Conservation (phyloP, 2,329 filamentous ascomycete species). For the Colletotrichum sp. region DNA sequence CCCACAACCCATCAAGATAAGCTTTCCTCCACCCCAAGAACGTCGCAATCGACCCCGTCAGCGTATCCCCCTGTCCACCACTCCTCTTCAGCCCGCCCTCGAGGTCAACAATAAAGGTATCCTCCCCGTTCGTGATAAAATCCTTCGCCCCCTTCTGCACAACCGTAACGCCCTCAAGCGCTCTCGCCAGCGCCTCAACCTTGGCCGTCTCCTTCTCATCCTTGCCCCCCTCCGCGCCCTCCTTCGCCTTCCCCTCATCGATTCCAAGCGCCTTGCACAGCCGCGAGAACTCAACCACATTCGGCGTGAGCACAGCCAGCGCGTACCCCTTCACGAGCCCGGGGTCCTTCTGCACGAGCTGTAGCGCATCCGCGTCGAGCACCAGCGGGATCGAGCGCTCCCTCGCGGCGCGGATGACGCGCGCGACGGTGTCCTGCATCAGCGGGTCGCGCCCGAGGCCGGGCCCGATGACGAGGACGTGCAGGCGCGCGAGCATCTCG, state of each 20-base stretch:
- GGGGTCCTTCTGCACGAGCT: slow-evolving; percentile 76
- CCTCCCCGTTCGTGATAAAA: slow-evolving; percentile 79
- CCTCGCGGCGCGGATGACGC: slow-evolving; percentile 80
- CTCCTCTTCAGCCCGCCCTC: slow-evolving; percentile 86
- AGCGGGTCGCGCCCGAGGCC: slow-evolving; percentile 87
- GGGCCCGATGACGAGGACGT: slow-evolving; percentile 91
- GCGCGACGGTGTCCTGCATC: slow-evolving; percentile 85
- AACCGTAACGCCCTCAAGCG: slow-evolving; percentile 86
- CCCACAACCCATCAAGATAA: slow-evolving; percentile 84
- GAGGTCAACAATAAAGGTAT: slow-evolving; percentile 78
- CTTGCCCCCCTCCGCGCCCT: slow-evolving; percentile 26
- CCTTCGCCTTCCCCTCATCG: slow-evolving; percentile 51
- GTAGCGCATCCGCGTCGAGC: slow-evolving; percentile 88
- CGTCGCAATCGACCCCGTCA: slow-evolving; percentile 89
- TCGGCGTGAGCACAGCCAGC: slow-evolving; percentile 89
- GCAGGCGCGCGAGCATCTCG: slow-evolving; percentile 82
- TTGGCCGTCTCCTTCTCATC: slow-evolving; percentile 39
- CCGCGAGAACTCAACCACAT: slow-evolving; percentile 89
- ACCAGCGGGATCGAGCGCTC: slow-evolving; percentile 78
- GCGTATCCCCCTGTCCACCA: slow-evolving; percentile 93
- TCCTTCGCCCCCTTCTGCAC: slow-evolving; percentile 88
- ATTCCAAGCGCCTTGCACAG: slow-evolving; percentile 79
- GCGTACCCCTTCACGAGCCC: slow-evolving; percentile 80
- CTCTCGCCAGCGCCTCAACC: slow-evolving; percentile 72
- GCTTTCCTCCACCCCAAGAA: slow-evolving; percentile 87